Percentiles rank a stretch among this genome's conserved stretches.
Evolutionary conservation across 2,329 filamentous ascomycete genomes (phyloP).

Genomic region (Monosporascus sp.): DNA sequence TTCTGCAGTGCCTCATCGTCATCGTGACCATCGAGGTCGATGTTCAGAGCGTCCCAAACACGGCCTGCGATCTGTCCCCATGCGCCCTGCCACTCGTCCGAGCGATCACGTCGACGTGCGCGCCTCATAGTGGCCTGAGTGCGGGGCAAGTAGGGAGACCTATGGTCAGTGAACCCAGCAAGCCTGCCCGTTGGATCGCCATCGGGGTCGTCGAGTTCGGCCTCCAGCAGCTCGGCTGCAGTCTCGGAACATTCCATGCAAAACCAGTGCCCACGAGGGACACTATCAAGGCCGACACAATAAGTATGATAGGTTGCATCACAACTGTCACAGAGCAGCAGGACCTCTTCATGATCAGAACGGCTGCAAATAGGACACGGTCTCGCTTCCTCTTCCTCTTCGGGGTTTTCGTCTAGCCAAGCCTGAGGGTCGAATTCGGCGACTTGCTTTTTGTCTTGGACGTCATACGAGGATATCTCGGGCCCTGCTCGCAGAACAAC

Average conservation of each 20-base stretch:
- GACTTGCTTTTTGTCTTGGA: slow-evolving; percentile 82
- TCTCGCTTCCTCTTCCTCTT: slow-evolving; percentile 64
- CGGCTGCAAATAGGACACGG: slow-evolving; percentile 83
- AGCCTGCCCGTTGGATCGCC: slow-evolving; percentile 6
- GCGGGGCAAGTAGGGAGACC: slow-evolving; percentile 42
- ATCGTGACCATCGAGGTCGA: slow-evolving; percentile 83
- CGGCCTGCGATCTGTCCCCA: slow-evolving; percentile 63
- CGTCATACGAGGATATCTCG: slow-evolving; percentile 54
- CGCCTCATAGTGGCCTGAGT: slow-evolving; percentile 55
- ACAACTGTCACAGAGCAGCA: slow-evolving; percentile 89
- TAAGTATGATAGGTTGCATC: slow-evolving; percentile 87
- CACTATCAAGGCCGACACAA: slow-evolving; percentile 75
- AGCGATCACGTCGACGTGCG: slow-evolving; percentile 60
- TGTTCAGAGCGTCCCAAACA: slow-evolving; percentile 62
- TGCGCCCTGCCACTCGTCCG: slow-evolving; percentile 81
- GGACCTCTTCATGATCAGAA: slow-evolving; percentile 74
- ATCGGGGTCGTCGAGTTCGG: slow-evolving; percentile 30
- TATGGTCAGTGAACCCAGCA: slow-evolving; percentile 20
- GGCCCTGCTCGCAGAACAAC: slow-evolving; percentile 39
- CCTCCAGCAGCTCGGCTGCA: slow-evolving; percentile 42
- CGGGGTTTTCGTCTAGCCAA: slow-evolving; percentile 66
- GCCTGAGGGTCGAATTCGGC: slow-evolving; percentile 79
- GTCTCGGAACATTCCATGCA: slow-evolving; percentile 68
- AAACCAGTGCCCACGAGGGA: slow-evolving; percentile 81
- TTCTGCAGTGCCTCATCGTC: slow-evolving; percentile 59